Base-by-base conservation (phyloP, 2,329 filamentous ascomycete species). In the Hypoxylon sp. region DNA sequence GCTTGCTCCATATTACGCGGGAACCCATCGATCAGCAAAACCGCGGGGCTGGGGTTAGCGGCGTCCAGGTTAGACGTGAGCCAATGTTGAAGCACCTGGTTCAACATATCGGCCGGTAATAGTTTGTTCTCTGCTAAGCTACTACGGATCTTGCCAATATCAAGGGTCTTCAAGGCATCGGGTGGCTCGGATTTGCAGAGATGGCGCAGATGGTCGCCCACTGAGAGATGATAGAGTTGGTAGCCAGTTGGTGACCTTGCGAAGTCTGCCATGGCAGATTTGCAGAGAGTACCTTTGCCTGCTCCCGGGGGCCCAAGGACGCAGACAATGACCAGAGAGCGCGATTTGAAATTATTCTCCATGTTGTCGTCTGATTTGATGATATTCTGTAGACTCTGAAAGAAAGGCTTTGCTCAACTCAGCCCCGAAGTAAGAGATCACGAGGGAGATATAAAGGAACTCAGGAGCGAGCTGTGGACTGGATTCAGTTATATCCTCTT, bases 21-120 rank as follows among this genome's bases (percentile, higher is more conserved):
- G 27, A 74, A 74, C 22, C 73, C 73, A 51, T 74, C 73, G 35
- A 74, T 62, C 55, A 74, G 31, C 71, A 60, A 72, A 6, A 42
- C 33, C 11, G 42, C 44, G 25, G 25, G 25, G 25, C 25, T 5
- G 25, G 5, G 25, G 25, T 27, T 27, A 27, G 25, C 25, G 25
- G 25, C 25, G 25, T 27, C 5, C 25, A 27, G 25, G 25, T 27
- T 27, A 27, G 25, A 27, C 25, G 5, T 33, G 20, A 72, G 64
- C 66, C 67, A 66, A 53, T 63, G 31, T 44, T 70, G 44, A 8
- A 72, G 64, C 14, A 69, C 1, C 5, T 66, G 68, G 22, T 68
- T 68, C 30, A 73, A 55, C 11, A 61, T 42, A 1, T 67, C n/a
- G 33, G 66, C 48, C 6, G 71, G 71, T 6, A 74, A 31, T 3